Base-by-base conservation (phyloP, 345 rosid species). In the Turnera subulata region DNA sequence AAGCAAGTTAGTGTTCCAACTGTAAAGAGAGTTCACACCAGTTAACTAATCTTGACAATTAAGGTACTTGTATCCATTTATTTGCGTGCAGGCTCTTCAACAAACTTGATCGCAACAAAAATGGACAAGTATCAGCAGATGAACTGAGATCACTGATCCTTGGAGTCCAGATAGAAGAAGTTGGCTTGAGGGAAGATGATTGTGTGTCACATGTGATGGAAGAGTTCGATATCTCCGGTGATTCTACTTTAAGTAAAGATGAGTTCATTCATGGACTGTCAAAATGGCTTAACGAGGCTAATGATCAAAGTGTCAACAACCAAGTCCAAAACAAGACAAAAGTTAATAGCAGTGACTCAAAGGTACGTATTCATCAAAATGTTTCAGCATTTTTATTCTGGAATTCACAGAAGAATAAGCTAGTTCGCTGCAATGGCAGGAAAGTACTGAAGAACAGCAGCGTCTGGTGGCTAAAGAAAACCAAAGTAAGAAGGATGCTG, bases 51-150 rank as follows among this genome's bases (percentile, higher is more conserved):
- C 35, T 29, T 8, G 8, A 29, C 8, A 8, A 29, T 8, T 29
- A 8, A 29, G 4, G 35, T 8, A 8, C 35, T 3, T 29, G 35
- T 29, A 29, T 29, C 35, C 35, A 29, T 29, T 50, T 18, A 17
- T 46, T n/a, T n/a, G n/a, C n/a, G n/a, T 55, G 60, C 70, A 81
- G 86, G 54, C 45, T 81, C 24, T 81, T 78, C 64, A 47, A 48
- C 11, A 65, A 49, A 61, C 66, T 81, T 43, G 81, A 81, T 25
- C 49, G 40, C 73, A 45, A 75, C 17, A 55, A 23, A 0, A 29
- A 68, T 29, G 13, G 24, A 3, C 16, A 15, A 53, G 52, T 81
- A 56, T 68, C 82, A 6, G 67, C 56, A 11, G 49, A 46, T 1
- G 81, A 78, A 47, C 73, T 81, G 53, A 65, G 66, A 17, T 66